Conservation (phyloP, 169 alveolate genomes). For the Fabrea salina region DNA sequence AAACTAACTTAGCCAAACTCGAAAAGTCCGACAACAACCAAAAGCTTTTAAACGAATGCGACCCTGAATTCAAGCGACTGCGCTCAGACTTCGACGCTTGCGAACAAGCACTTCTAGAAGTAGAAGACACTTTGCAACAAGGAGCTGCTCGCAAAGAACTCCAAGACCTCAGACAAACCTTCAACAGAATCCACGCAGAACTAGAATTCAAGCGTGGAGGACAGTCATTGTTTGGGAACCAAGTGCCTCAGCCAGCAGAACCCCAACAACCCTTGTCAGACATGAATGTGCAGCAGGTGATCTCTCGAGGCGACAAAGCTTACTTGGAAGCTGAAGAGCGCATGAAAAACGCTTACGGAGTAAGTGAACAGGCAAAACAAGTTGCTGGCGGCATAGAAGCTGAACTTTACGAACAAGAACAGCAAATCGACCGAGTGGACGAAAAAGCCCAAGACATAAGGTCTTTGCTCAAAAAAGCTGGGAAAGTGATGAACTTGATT, state of each 20-base stretch:
- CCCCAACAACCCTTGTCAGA: not conserved
- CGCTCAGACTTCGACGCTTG: slow-evolving; percentile 24
- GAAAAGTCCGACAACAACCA: not conserved
- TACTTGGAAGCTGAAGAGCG: slow-evolving; percentile 20
- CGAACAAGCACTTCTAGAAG: slow-evolving; percentile 8
- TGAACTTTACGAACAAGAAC: slow-evolving; percentile 6
- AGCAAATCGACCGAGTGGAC: slow-evolving; percentile 10
- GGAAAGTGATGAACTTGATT: slow-evolving; percentile 18
- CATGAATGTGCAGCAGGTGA: slow-evolving; percentile 10
- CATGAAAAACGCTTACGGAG: slow-evolving; percentile 16
- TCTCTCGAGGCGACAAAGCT: slow-evolving; percentile 1
- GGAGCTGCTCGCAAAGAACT: not conserved
- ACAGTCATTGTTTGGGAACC: not conserved
- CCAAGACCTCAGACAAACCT: not conserved
- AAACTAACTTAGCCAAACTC: not conserved
- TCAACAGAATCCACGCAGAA: not conserved
- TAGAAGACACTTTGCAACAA: not conserved
- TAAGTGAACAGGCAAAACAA: slow-evolving; percentile 12
- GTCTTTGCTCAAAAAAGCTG: not conserved
- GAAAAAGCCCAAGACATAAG: slow-evolving; percentile 21
- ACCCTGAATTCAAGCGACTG: slow-evolving; percentile 5
- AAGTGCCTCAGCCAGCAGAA: not conserved
- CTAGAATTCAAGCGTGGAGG: not conserved
- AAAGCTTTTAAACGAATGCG: not conserved
- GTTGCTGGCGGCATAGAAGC: slow-evolving; percentile 23